These are phyloP conservation scores for Microthlaspi erraticum DNA, from an alignment of 345 rosid species.

Conservation along the genomic window DNA sequence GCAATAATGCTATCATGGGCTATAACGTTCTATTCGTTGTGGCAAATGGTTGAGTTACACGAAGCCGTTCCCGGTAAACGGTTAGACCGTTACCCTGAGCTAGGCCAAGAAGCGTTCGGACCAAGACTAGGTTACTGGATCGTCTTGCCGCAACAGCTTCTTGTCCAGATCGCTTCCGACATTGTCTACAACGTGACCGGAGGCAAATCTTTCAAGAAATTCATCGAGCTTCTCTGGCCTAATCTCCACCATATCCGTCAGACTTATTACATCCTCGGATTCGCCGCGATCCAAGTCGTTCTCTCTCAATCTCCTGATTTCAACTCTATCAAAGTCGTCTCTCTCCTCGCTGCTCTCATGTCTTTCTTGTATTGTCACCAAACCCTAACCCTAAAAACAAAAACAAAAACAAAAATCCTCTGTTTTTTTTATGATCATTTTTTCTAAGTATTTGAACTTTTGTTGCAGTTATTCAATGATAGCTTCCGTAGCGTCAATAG, in stretches of 20 bases:
- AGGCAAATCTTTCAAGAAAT: slow-evolving; percentile 69
- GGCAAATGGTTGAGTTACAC: slow-evolving; percentile 92
- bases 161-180: slow-evolving; percentile 66
- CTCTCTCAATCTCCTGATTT: slow-evolving; percentile 89
- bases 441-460: background rate
- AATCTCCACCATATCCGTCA: slow-evolving; percentile 40
- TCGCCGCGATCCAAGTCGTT: slow-evolving; percentile 61
- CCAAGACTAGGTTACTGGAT: slow-evolving; percentile 79
- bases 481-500: slow-evolving; percentile 41
- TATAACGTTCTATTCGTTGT: slow-evolving; percentile 77
- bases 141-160: slow-evolving; percentile 81
- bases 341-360: slow-evolving; percentile 85
- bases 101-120: slow-evolving; percentile 87
- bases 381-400: background rate
- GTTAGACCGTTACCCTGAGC: slow-evolving; percentile 78
- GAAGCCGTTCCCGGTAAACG: slow-evolving; percentile 81
- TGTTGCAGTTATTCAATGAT: slow-evolving; percentile 42
- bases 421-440: background rate
- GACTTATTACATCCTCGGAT: slow-evolving; percentile 82
- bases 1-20: slow-evolving; percentile 68
- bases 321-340: slow-evolving; percentile 76
- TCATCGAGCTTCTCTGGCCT: slow-evolving; percentile 59
- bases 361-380: slow-evolving; percentile 49
- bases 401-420: background rate
- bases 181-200: slow-evolving; percentile 85